A percentile compares a stretch with the other conserved stretches of the same genome.
These are phyloP conservation scores for Umbelopsis sp. DNA, from an alignment of 192 early-diverging fungal genomes.

Conservation along the genomic window DNA sequence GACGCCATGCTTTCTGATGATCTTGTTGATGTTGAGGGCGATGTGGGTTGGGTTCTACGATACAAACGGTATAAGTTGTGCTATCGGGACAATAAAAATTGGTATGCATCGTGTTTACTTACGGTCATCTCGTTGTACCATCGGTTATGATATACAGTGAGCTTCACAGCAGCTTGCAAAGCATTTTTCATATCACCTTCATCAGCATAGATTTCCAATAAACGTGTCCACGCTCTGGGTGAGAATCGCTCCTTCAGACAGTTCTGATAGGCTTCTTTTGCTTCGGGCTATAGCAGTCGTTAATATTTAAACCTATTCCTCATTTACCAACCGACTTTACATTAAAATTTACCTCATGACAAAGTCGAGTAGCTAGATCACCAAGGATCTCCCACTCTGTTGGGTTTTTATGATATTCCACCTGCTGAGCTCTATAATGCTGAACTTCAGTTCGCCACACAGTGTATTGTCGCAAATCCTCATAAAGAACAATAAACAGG, in stretches of 20 bases:
- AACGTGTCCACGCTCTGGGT: constrained; percentile 65
- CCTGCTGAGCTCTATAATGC: constrained; percentile 51
- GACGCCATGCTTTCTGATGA: constrained; percentile 74
- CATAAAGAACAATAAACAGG: constrained; percentile 86
- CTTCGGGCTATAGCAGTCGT: constrained; percentile 53
- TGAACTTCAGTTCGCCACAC: constrained; percentile 72
- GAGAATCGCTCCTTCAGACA: constrained; percentile 75
- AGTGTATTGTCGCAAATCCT: constrained; percentile 56
- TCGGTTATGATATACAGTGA: constrained; percentile 66
- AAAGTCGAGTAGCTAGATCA: constrained; percentile 71
- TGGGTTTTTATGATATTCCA: constrained; percentile 71
- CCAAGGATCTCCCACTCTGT: constrained; percentile 88
- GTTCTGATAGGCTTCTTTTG: constrained; percentile 72
- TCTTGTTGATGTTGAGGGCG: constrained; percentile 60
- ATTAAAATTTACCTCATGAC: constrained; percentile 42
- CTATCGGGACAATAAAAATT: too few relatives aligned
- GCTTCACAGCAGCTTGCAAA: constrained; percentile 62
- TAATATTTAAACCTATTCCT: neutral
- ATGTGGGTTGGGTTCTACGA: constrained; percentile 67
- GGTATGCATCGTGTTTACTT: neutral
- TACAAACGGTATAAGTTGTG: neutral
- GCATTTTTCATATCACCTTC: constrained; percentile 65
- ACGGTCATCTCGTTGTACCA: constrained; percentile 68
- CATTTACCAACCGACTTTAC: too few relatives aligned
- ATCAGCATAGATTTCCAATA: constrained; percentile 57